A percentile compares a stretch with the other conserved stretches of the same genome.
Conservation (phyloP, 305 asterid species). For the Fraxinus xanthoxyloides region DNA sequence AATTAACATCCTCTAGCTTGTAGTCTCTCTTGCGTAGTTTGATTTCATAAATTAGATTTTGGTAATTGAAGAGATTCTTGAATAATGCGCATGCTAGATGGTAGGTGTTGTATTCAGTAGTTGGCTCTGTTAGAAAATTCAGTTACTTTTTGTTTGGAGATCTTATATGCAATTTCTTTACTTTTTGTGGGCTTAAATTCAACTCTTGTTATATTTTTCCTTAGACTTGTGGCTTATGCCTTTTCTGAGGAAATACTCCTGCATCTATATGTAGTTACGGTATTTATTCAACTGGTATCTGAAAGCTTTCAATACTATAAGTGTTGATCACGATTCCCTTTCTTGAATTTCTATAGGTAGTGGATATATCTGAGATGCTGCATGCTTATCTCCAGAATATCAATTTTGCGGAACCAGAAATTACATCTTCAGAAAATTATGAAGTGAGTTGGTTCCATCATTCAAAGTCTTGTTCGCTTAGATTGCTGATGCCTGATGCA, state of each 20-base stretch:
- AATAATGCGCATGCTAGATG: background rate
- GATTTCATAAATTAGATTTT: background rate
- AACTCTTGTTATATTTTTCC: background rate
- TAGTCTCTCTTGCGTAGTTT: background rate
- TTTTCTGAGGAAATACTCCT: background rate
- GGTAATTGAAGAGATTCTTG: background rate
- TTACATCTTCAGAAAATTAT: constrained; percentile 33
- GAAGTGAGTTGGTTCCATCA: constrained; percentile 46
- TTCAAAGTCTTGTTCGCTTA: constrained; percentile 20
- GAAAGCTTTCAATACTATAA: background rate
- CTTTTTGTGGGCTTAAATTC: background rate
- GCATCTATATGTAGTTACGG: background rate
- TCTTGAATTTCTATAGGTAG: constrained; percentile 43
- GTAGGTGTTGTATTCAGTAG: background rate
- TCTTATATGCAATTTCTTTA: background rate
- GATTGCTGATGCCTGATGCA: constrained; percentile 4
- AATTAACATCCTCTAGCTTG: background rate
- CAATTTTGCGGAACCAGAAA: constrained; percentile 47
- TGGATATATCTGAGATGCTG: constrained; percentile 67
- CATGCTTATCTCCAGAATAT: constrained; percentile 38
- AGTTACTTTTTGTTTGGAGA: background rate
- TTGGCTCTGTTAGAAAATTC: background rate
- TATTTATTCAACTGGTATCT: background rate
- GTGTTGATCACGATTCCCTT: background rate
- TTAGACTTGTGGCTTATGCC: background rate